These are phyloP conservation scores for Pseudogymnoascus sp. DNA, from an alignment of 2,329 filamentous ascomycete genomes.

Conservation along the genomic window DNA sequence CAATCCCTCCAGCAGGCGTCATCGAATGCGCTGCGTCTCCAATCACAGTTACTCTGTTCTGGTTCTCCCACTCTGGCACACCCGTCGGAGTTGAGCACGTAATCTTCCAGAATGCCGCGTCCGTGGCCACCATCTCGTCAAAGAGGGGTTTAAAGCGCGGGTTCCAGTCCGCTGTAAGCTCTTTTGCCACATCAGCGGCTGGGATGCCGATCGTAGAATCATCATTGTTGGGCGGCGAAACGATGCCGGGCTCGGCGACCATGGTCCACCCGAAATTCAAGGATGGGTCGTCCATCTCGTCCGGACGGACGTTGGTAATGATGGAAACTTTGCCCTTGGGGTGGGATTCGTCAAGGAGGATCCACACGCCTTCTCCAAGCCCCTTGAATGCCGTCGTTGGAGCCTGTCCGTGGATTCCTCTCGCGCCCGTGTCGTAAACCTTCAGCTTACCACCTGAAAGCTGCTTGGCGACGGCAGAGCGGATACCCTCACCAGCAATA, in stretches of 20 bases:
- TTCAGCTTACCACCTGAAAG: slow-evolving; percentile 52
- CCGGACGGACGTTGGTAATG: slow-evolving; percentile 59
- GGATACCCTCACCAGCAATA: slow-evolving; percentile 57
- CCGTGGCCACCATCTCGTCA: slow-evolving; percentile 49
- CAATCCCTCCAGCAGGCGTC: slow-evolving; percentile 51
- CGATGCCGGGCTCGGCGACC: slow-evolving; percentile 50
- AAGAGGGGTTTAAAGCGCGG: slow-evolving; percentile 50
- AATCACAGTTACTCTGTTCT: slow-evolving; percentile 52
- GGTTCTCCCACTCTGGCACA: slow-evolving; percentile 54
- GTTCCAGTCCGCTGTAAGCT: slow-evolving; percentile 50
- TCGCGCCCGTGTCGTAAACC: slow-evolving; percentile 56
- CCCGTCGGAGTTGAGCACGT: slow-evolving; percentile 55
- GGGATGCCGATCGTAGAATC: slow-evolving; percentile 50
- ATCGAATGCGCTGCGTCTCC: slow-evolving; percentile 54
- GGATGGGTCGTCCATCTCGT: slow-evolving; percentile 52
- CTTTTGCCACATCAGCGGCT: slow-evolving; percentile 53
- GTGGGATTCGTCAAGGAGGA: slow-evolving; percentile 44
- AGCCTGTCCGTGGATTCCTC: slow-evolving; percentile 61
- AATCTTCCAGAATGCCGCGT: slow-evolving; percentile 62
- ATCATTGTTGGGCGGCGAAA: slow-evolving; percentile 53
- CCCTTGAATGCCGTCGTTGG: slow-evolving; percentile 54
- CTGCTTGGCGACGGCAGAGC: slow-evolving; percentile 54
- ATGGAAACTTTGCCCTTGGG: slow-evolving; percentile 44
- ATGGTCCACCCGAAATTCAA: slow-evolving; percentile 60
- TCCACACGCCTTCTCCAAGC: slow-evolving; percentile 58